Percentiles rank a stretch among this genome's conserved stretches.
Evolutionary conservation across 805 yeast genomes (phyloP).

Genomic region (Metschnikowia aberdeeniae): DNA sequence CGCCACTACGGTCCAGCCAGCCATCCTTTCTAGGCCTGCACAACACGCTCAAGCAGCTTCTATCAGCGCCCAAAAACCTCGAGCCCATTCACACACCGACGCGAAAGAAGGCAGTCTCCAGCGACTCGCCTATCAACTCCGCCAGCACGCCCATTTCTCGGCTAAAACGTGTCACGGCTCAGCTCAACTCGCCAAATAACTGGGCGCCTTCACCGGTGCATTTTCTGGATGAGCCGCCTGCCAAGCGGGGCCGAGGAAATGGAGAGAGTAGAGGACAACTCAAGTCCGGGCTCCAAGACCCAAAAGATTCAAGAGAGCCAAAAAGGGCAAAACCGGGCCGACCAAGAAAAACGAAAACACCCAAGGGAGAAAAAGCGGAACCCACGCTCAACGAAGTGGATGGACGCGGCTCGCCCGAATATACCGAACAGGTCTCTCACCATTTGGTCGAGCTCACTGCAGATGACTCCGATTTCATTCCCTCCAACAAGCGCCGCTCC

Average conservation of each 20-base stretch:
- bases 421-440: slow-evolving; percentile 29
- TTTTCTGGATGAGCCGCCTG: background rate
- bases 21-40: slow-evolving; percentile 14
- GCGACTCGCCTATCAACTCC: slow-evolving; percentile 10
- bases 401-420: slow-evolving; percentile 5
- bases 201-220: slow-evolving; percentile 4
- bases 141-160: slow-evolving; percentile 17
- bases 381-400: too few relatives aligned
- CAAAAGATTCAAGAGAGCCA: too few relatives aligned
- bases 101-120: background rate
- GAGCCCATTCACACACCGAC: background rate
- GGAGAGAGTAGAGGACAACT: too few relatives aligned
- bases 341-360: too few relatives aligned
- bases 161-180: slow-evolving; percentile 13
- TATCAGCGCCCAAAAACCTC: slow-evolving; percentile 4
- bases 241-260: background rate
- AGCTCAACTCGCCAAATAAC: slow-evolving; percentile 8
- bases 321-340: too few relatives aligned
- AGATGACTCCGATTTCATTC: slow-evolving; percentile 5
- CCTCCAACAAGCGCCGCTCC: slow-evolving; percentile 17
- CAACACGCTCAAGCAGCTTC: slow-evolving; percentile 17
- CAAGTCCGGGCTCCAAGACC: too few relatives aligned
- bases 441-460: slow-evolving; percentile 22
- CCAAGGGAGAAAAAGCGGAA: too few relatives aligned
- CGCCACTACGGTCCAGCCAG: slow-evolving; percentile 9